Conservation (phyloP, 2,329 filamentous ascomycete genomes). For the Botrytis medusae region DNA sequence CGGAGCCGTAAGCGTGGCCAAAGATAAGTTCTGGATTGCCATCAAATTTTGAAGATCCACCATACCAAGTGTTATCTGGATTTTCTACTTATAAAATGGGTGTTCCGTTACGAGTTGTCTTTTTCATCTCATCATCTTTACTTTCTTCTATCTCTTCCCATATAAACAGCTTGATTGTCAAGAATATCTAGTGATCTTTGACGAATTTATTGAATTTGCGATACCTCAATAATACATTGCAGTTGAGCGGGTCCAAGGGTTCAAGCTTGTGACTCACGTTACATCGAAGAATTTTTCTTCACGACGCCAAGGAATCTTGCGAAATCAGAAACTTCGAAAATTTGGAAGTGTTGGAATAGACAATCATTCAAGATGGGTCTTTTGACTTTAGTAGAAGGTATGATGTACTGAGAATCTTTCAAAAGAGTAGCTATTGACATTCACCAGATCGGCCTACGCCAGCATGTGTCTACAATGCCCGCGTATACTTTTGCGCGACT, state of each 20-base stretch:
- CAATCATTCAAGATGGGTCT: slow-evolving; percentile 40
- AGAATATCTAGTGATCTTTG: background rate
- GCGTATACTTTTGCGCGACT: slow-evolving; percentile 31
- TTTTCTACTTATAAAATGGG: slow-evolving; percentile 52
- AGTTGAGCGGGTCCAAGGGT: slow-evolving; percentile 13
- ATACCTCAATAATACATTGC: background rate
- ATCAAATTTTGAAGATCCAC: slow-evolving; percentile 13
- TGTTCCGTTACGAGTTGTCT: slow-evolving; percentile 48
- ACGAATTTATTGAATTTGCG: background rate
- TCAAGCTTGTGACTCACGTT: slow-evolving; percentile 18
- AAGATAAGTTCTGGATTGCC: background rate
- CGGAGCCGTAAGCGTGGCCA: background rate
- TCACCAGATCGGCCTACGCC: slow-evolving; percentile 34
- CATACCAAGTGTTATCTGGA: slow-evolving; percentile 32
- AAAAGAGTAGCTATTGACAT: slow-evolving; percentile 34
- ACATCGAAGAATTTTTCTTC: slow-evolving; percentile 13
- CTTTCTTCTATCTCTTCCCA: slow-evolving; percentile 6
- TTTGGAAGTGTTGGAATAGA: background rate
- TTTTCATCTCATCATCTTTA: slow-evolving; percentile 39
- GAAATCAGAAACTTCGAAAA: background rate
- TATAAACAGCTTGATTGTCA: background rate
- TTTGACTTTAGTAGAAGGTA: slow-evolving; percentile 53
- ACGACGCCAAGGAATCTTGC: background rate
- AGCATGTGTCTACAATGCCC: slow-evolving; percentile 32
- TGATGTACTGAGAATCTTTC: slow-evolving; percentile 48